phyloP scores from a whole-genome alignment of 2,329 filamentous ascomycete species.

The Microsporum canis region DNA sequence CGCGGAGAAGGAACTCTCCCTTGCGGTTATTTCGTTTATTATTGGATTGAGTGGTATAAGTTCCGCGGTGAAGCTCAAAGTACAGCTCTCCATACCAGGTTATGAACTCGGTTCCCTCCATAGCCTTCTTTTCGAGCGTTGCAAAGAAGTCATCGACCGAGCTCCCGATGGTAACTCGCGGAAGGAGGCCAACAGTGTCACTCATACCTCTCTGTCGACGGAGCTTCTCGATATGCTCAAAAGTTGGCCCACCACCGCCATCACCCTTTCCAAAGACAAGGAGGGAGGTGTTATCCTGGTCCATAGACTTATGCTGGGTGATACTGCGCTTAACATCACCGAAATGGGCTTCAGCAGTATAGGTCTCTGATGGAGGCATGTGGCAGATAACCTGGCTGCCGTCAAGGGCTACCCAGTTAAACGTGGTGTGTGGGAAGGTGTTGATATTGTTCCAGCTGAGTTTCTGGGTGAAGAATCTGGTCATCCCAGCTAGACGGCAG shows the following conservation, averaged over 20 bases:
- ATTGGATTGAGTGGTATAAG: constrained; percentile 93
- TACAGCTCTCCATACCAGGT: constrained; percentile 99
- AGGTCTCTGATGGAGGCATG: constrained; percentile 92
- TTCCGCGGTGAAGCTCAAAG: constrained; percentile 92
- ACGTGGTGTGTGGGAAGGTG: constrained; percentile 95
- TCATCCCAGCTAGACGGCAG: constrained; percentile 90
- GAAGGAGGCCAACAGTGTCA: constrained; percentile 72
- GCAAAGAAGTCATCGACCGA: constrained; percentile 94
- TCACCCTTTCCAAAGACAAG: constrained; percentile 95
- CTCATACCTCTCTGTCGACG: constrained; percentile 82
- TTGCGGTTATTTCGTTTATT: constrained; percentile 92
- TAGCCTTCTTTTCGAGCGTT: constrained; percentile 64
- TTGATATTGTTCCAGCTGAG: constrained; percentile 99
- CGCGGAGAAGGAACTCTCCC: constrained; percentile 71
- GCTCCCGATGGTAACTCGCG: constrained; percentile 75
- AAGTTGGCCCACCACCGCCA: constrained; percentile 88
- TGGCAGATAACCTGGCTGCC: constrained; percentile 95
- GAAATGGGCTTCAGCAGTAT: constrained; percentile 88
- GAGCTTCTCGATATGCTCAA: constrained; percentile 88
- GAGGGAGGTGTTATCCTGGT: constrained; percentile 80
- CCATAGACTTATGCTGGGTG: constrained; percentile 87
- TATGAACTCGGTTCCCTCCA: constrained; percentile 57
- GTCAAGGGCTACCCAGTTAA: constrained; percentile 95
- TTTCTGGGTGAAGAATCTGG: constrained; percentile 93
- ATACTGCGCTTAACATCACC: constrained; percentile 86